Evolutionary conservation across 1,284 basidiomycete genomes (phyloP), one percentile per base, ranked within the genome.

Genomic region (Neolentinus lepideus): DNA sequence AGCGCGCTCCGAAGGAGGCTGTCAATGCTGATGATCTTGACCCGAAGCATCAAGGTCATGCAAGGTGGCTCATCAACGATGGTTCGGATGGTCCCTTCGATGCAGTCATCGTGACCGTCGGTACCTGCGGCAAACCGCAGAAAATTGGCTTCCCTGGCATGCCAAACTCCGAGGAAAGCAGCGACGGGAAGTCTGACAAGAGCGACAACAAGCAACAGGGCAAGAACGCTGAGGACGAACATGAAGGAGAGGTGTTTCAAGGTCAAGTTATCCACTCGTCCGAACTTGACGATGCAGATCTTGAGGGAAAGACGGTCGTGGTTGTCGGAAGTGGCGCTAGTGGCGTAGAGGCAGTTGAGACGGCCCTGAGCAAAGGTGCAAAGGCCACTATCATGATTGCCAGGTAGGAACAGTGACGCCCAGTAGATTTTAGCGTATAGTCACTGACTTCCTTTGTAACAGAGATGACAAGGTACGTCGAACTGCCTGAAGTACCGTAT

Each of bases 321-420:
- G 72, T 83, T 1, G 70, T 86, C 24, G 84, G 83, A 0, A 77
- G 77, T 38, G 83, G 83, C 0, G 83, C 84, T 0, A 80, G 77
- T 51, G 83, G 79, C 8, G 78, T 85, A 16, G 83, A 85, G 61
- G 78, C 81, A 1, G 78, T 81, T n/a, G 82, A 85, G 61, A 75
- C 77, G 1, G 76, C 76, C 1, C 64, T 80, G 1, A 61, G 67
- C 2, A 70, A 75, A 52, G 73, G 75, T 21, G 81, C 80, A 2
- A 71, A 71, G 16, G 64, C 72, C 22, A 69, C 74, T 2, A 69
- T 72, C 2, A 77, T 84, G 65, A 65, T 83, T 26, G 81, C 81
- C 1, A 62, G 76, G 21, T 58, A 59, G 8, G 67, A 72, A 62
- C 65, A 67, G 59, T 63, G 19, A 43, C n/a, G 19, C 16, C 38